Conservation (phyloP, 176 grass and related monocot species). For the Raddia guianensis region DNA sequence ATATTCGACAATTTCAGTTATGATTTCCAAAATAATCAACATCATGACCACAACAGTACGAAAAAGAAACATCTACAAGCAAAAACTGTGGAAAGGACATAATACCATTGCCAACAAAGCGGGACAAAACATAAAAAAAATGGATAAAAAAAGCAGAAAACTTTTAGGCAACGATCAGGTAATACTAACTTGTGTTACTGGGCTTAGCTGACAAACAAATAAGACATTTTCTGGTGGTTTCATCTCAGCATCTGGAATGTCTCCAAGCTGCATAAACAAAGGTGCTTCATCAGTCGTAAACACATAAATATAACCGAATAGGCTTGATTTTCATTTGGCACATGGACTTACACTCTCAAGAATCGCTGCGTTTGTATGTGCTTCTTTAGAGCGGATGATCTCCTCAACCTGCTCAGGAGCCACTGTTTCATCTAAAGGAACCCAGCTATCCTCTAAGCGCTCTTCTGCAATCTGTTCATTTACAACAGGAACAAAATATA, state of each 20-base stretch:
- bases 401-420: conserved; percentile 79
- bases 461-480: conserved; percentile 73
- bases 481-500: neutral
- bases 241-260: conserved; percentile 94
- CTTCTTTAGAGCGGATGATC: conserved; percentile 78
- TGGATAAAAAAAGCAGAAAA: conserved; percentile 8
- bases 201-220: conserved; percentile 97
- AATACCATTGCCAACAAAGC: neutral
- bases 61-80: neutral
- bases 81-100: neutral
- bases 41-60: neutral
- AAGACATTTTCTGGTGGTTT: conserved; percentile 91
- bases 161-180: neutral
- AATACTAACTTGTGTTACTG: conserved; percentile 81
- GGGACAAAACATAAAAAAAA: neutral
- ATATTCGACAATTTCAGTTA: neutral
- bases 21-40: neutral
- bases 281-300: conserved; percentile 9
- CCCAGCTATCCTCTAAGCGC: conserved; percentile 91
- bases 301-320: neutral
- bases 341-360: conserved; percentile 76
- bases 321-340: conserved; percentile 21
- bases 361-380: conserved; percentile 93
- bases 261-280: conserved; percentile 69
- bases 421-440: conserved; percentile 78